Base-by-base conservation (phyloP, 176 grass and related monocot genomes). In the Leersia perrieri region DNA sequence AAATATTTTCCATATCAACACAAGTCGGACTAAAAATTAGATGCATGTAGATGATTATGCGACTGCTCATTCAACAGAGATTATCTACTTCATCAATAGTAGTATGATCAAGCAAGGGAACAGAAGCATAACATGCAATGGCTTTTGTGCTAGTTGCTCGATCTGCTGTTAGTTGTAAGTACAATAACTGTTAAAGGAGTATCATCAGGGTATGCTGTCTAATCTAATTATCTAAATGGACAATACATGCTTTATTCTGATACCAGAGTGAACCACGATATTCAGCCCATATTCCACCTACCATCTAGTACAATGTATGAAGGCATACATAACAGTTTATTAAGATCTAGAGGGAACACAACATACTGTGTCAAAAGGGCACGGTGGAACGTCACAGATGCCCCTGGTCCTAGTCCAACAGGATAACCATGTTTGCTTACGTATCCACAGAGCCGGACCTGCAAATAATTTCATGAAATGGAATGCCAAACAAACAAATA, bases 371-470 rank as follows among this genome's bases (percentile, higher is more conserved):
- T 90, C 79, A 97, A 76, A 33, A 92, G 85, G 68, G 94, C 47
- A 11, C 89, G 87, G 62, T 92, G 87, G 74, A 97, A 94, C 63
- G 73, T 97, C 77, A 73, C 89, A 79, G 32, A 79, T 80, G 89
- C 89, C 70, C 89, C 94, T 80, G 76, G 84, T 76, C 87, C 89
- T 29, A 97, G 63, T 78, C 95, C 95, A 93, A 89, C 14, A 70
- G 79, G 88, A 94, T 60, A 91, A 58, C 75, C 70, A 87, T 74
- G 70, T 65, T 75, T 89, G 36, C 84, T 87, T 70, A 91, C 64
- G 63, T 74, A 75, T 88, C 95, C 95, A 89, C 39, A 33, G 66
- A 98, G 78, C 66, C 67, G 75, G 82, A 98, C 81, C 95, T 98
- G 83, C 57, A 78, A 87, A 73, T 64, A 49, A 83, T 72, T 18